Evolutionary conservation across 1,139 yeast species (phyloP), one percentile per base, ranked within the genome.

Genomic region (Yarrowia galli): DNA sequence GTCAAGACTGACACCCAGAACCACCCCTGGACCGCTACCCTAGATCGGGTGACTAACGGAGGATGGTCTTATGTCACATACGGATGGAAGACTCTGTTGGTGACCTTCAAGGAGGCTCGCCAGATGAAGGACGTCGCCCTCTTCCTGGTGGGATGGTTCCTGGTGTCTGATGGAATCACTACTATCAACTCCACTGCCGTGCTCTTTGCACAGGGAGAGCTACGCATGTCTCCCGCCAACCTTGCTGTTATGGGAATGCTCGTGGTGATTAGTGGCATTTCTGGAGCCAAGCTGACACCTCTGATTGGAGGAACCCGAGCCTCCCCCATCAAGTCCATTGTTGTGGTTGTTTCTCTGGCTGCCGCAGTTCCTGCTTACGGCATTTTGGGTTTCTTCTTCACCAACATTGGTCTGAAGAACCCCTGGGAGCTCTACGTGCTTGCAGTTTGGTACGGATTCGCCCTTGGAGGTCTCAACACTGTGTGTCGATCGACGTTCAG

Each of bases 151-250:
- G 91, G 89, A 0, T 89, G 92, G 92, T 88, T 89, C 72, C 82
- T 89, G 65, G 80, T 89, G 5, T 84, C 89, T 18, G 93, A 89
- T 72, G 87, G 91, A 1, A 79, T 88, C 20, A 87, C 91, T 1
- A 89, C 93, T 0, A 88, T 89, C 69, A 88, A 88, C 74, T 87
- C 91, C 1, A 87, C 92, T 0, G 92, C 93, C 0, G 84, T 89
- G 32, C 75, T 89, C 58, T 89, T 89, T 77, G 89, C 92, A 0
- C 85, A 87, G 65, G 84, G 89, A 0, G 88, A 88, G 70, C 76
- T 89, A 38, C 80, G 82, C 64, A 89, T 89, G 92, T 78, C 84
- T 3, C 87, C 92, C 2, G 81, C 89, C 22, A 82, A 85, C 43
- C 77, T 89, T 48, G 89, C 89, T 1, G 74, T 83, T 10, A 82